These are phyloP conservation scores for Podila minutissima DNA, from an alignment of 192 early-diverging fungal genomes.

Conservation along the genomic window DNA sequence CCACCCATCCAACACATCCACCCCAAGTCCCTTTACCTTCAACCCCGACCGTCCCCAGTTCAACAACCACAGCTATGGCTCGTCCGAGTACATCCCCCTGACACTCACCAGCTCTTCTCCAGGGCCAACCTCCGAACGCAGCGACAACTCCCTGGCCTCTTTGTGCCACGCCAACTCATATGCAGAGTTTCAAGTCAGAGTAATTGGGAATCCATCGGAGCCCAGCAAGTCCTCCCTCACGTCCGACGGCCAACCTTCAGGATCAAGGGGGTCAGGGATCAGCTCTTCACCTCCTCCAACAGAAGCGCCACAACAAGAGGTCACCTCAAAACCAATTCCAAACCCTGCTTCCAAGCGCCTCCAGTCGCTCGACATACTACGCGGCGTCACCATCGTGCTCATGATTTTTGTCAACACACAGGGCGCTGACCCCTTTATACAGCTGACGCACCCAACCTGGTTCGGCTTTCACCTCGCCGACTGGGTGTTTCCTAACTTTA, in stretches of 20 bases:
- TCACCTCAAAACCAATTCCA: background rate
- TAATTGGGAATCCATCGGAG: conserved; percentile 16
- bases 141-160: conserved; percentile 12
- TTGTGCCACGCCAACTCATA: background rate
- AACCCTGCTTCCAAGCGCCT: conserved; percentile 24
- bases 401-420: conserved; percentile 68
- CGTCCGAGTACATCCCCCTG: background rate
- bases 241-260: no score
- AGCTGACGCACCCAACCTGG: conserved; percentile 53
- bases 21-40: background rate
- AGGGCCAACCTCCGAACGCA: background rate
- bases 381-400: conserved; percentile 56
- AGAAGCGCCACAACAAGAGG: background rate
- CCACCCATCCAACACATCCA: no score
- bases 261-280: background rate
- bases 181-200: conserved; percentile 13
- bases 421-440: conserved; percentile 36
- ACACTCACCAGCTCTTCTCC: background rate
- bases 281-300: background rate
- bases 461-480: conserved; percentile 59
- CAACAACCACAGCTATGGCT: background rate
- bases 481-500: conserved; percentile 64
- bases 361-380: conserved; percentile 53
- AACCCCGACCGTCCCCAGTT: background rate
- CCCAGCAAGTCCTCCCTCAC: no score